Evolutionary conservation across 805 yeast species (phyloP).

Genomic region (Starmera caribaea): DNA sequence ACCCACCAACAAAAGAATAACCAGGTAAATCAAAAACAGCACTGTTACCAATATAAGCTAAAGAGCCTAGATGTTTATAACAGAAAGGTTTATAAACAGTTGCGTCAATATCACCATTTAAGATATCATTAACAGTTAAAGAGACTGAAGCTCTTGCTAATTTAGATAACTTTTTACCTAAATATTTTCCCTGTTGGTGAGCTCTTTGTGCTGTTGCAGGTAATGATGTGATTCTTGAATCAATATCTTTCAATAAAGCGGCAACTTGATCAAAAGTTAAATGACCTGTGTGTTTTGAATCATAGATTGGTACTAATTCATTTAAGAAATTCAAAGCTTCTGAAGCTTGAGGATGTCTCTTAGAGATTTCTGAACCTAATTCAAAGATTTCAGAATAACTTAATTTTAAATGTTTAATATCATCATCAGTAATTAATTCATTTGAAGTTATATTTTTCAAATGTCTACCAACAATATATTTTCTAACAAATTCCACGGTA

Average conservation of each 20-base stretch:
- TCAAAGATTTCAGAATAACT: slow-evolving; percentile 38
- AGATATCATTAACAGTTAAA: slow-evolving; percentile 32
- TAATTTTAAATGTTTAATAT: slow-evolving; percentile 38
- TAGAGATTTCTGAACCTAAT: slow-evolving; percentile 36
- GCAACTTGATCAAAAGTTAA: slow-evolving; percentile 43
- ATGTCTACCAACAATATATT: slow-evolving; percentile 34
- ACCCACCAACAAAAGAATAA: slow-evolving; percentile 52
- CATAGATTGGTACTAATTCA: slow-evolving; percentile 44
- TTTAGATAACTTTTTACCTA: slow-evolving; percentile 49
- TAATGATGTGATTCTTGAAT: slow-evolving; percentile 52
- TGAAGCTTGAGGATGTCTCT: slow-evolving; percentile 46
- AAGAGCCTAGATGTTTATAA: slow-evolving; percentile 55
- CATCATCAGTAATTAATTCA: slow-evolving; percentile 37
- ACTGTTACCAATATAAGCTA: slow-evolving; percentile 62
- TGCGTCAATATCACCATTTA: slow-evolving; percentile 48
- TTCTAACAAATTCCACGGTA: slow-evolving; percentile 40
- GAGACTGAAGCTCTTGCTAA: slow-evolving; percentile 37
- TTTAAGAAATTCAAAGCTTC: slow-evolving; percentile 44
- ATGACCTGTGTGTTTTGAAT: slow-evolving; percentile 35
- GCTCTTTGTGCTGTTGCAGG: slow-evolving; percentile 76
- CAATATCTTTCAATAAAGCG: slow-evolving; percentile 41
- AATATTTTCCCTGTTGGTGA: slow-evolving; percentile 57
- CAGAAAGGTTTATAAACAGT: slow-evolving; percentile 47
- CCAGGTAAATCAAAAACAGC: slow-evolving; percentile 63
- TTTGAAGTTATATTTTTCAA: slow-evolving; percentile 22